Evolutionary conservation across 2,329 filamentous ascomycete species (phyloP).

Genomic region (Trichothecium sympodiale): DNA sequence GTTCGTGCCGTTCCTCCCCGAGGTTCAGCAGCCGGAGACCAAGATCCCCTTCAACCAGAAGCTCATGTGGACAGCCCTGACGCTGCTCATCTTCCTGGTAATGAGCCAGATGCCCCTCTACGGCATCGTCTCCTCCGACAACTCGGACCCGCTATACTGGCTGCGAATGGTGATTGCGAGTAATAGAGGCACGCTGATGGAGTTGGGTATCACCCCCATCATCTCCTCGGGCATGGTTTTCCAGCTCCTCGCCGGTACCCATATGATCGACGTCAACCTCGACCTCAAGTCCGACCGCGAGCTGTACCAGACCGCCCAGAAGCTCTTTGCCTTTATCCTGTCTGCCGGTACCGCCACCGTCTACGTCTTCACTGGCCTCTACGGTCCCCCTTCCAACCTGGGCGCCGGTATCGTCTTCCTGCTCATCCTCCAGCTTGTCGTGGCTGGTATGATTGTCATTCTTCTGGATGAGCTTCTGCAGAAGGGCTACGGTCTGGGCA

Average conservation of each 20-base stretch:
- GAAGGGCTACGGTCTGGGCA: slow-evolving; percentile 97
- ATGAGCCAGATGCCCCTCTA: slow-evolving; percentile 99
- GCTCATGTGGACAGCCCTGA: slow-evolving; percentile 90
- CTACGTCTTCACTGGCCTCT: slow-evolving; percentile 96
- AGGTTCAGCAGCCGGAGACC: slow-evolving; percentile 97
- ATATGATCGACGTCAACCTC: slow-evolving; percentile 99
- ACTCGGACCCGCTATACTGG: slow-evolving; percentile 98
- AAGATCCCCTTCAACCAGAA: slow-evolving; percentile 99
- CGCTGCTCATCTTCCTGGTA: slow-evolving; percentile 96
- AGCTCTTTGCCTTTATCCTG: slow-evolving; percentile 95
- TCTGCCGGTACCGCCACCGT: slow-evolving; percentile 96
- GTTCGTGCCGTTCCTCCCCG: slow-evolving; percentile 97
- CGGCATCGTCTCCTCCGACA: slow-evolving; percentile 97
- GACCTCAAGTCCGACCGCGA: slow-evolving; percentile 99
- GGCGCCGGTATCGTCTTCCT: slow-evolving; percentile 97
- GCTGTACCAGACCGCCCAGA: slow-evolving; percentile 99
- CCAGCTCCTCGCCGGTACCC: slow-evolving; percentile 97
- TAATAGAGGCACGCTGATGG: slow-evolving; percentile 95
- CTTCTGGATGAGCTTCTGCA: slow-evolving; percentile 97
- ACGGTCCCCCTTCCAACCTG: slow-evolving; percentile 91
- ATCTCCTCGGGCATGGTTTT: slow-evolving; percentile 99
- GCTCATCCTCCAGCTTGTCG: slow-evolving; percentile 92
- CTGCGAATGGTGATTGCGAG: slow-evolving; percentile 99
- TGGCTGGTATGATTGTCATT: slow-evolving; percentile 97
- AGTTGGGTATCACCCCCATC: slow-evolving; percentile 94